These are phyloP conservation scores for Ogataea polymorpha DNA, from an alignment of 805 yeast species.

Conservation along the genomic window DNA sequence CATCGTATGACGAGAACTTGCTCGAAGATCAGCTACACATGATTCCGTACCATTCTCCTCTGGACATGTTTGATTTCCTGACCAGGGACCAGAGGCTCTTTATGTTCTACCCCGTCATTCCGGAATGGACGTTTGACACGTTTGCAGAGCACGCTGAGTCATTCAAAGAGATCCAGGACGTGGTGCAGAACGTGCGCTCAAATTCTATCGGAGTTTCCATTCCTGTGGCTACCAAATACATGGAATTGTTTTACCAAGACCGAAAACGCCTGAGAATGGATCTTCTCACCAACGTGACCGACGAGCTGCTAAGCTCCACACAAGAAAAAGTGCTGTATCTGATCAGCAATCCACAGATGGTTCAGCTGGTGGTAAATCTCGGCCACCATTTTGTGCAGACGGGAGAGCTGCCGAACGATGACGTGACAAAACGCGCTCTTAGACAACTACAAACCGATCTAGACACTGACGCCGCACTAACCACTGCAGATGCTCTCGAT, in stretches of 20 bases:
- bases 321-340: slow-evolving; percentile 1
- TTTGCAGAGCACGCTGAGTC: slow-evolving; percentile 1
- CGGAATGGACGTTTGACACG: slow-evolving; percentile 5
- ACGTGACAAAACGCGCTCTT: slow-evolving; percentile 3
- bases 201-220: slow-evolving; percentile 1
- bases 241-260: slow-evolving; percentile 5
- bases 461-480: background rate
- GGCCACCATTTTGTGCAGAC: slow-evolving; percentile 7
- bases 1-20: slow-evolving; percentile 10
- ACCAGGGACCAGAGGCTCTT: slow-evolving; percentile 17
- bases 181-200: slow-evolving; percentile 1
- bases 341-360: slow-evolving; percentile 1
- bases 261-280: background rate
- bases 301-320: slow-evolving; percentile 1
- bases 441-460: slow-evolving; percentile 1
- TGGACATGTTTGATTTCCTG: slow-evolving; percentile 25
- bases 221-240: slow-evolving; percentile 5
- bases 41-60: slow-evolving; percentile 22
- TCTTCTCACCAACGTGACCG: background rate
- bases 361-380: slow-evolving; percentile 5
- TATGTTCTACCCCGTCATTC: slow-evolving; percentile 22
- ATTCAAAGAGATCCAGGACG: slow-evolving; percentile 2
- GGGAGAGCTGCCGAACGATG: slow-evolving; percentile 6
- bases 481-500: slow-evolving; percentile 1
- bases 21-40: slow-evolving; percentile 2